Percentiles rank a stretch among this genome's conserved stretches.
Conservation (phyloP, 2,329 filamentous ascomycete species). For the Verticillium longisporum region DNA sequence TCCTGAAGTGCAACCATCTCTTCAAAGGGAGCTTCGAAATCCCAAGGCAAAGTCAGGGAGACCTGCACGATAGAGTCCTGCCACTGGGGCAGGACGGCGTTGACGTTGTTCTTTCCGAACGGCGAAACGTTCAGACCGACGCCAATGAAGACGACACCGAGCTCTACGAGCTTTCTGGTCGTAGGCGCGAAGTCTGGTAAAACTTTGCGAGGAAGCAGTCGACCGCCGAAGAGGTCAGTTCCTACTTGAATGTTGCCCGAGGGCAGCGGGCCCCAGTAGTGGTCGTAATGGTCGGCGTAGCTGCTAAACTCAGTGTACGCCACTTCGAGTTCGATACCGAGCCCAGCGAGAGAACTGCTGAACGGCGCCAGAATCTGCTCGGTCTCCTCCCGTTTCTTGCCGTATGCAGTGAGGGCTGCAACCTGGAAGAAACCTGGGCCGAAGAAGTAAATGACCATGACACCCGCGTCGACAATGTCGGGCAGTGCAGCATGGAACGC, state of each 20-base stretch:
- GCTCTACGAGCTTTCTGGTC: background rate
- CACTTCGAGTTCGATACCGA: constrained; percentile 18
- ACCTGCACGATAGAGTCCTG: constrained; percentile 28
- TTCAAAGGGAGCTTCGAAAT: constrained; percentile 2
- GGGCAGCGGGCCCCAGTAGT: constrained; percentile 13
- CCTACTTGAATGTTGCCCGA: constrained; percentile 21
- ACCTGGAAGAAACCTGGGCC: constrained; percentile 33
- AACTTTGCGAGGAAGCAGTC: constrained; percentile 21
- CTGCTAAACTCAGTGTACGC: constrained; percentile 21
- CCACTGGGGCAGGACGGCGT: constrained; percentile 33
- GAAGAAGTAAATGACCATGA: constrained; percentile 37
- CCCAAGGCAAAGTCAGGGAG: constrained; percentile 16
- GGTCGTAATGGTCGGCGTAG: constrained; percentile 14
- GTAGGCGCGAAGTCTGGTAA: background rate
- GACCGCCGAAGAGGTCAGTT: constrained; percentile 21
- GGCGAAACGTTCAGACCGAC: constrained; percentile 8
- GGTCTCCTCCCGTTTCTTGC: constrained; percentile 30
- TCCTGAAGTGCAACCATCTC: constrained; percentile 15
- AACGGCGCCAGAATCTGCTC: constrained; percentile 34
- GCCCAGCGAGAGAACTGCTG: constrained; percentile 14
- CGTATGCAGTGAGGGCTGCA: constrained; percentile 36
- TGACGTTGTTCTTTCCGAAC: constrained; percentile 25
- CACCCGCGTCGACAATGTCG: constrained; percentile 38
- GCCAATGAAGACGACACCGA: constrained; percentile 8
- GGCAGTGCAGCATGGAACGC: constrained; percentile 18